A percentile compares a stretch with the other conserved stretches of the same genome.
Evolutionary conservation across 2,329 filamentous ascomycete species (phyloP).

Genomic region (Epichloe baconii): DNA sequence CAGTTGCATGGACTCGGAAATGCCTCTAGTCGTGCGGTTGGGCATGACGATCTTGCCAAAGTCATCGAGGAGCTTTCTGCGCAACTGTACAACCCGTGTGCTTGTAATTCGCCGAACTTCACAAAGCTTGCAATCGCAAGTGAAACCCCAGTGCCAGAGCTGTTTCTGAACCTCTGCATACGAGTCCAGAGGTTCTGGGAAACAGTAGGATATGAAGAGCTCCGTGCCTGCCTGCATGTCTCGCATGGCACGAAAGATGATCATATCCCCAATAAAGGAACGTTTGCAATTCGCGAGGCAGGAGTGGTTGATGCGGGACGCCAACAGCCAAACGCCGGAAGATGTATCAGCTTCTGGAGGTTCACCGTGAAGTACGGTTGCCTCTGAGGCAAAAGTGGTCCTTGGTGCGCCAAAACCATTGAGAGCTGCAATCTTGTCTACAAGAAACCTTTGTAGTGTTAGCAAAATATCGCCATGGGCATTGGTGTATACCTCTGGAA

Average conservation of each 20-base stretch:
- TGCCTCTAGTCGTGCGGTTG: neutral
- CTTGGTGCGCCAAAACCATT: conserved; percentile 29
- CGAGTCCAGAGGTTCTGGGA: neutral
- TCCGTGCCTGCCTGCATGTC: conserved; percentile 32
- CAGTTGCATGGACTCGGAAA: neutral
- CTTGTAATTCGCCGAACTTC: neutral
- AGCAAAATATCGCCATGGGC: neutral
- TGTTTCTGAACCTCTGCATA: neutral
- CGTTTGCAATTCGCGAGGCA: conserved; percentile 33
- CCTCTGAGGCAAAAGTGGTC: conserved; percentile 8
- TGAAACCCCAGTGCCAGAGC: neutral
- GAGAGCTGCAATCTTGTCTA: conserved; percentile 26
- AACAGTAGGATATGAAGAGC: conserved; percentile 20
- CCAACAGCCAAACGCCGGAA: conserved; percentile 32
- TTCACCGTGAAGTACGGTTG: no score
- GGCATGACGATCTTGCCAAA: neutral
- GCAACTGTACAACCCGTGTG: neutral
- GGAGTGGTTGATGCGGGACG: conserved; percentile 39
- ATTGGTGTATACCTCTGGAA: neutral
- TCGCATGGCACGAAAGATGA: conserved; percentile 32
- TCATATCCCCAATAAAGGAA: conserved; percentile 41
- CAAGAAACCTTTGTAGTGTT: conserved; percentile 27
- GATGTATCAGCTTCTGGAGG: no score
- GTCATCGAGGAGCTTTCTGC: neutral
- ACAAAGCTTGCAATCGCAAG: neutral